Percentiles rank a stretch among this genome's conserved stretches.
Evolutionary conservation across 2,329 filamentous ascomycete genomes (phyloP).

Genomic region (Ophiocordyceps camponoti-rufipedis): DNA sequence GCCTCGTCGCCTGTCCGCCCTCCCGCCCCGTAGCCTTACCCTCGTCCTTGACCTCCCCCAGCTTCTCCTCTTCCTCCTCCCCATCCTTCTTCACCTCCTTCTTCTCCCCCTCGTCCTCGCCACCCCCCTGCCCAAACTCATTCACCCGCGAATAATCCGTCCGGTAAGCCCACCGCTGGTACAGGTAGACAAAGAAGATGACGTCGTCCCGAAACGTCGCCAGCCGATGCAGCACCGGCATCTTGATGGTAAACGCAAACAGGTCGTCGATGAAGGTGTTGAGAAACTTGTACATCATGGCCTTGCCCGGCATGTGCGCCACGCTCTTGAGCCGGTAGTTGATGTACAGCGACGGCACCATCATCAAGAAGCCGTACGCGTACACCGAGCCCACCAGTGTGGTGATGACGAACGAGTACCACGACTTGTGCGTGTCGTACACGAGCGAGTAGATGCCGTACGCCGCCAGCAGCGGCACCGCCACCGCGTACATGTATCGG

Average conservation of each 20-base stretch:
- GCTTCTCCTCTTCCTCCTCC: slow-evolving; percentile 21
- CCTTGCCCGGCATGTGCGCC: slow-evolving; percentile 90
- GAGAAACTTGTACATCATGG: slow-evolving; percentile 96
- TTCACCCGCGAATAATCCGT: slow-evolving; percentile 86
- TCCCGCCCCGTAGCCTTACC: slow-evolving; percentile 31
- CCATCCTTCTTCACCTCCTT: slow-evolving; percentile 16
- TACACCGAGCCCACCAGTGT: slow-evolving; percentile 94
- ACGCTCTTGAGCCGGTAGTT: slow-evolving; percentile 95
- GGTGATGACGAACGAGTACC: slow-evolving; percentile 92
- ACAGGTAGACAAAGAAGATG: slow-evolving; percentile 96
- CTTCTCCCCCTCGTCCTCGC: slow-evolving; percentile 43
- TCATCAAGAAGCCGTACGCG: slow-evolving; percentile 97
- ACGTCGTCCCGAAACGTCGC: slow-evolving; percentile 88
- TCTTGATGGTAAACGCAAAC: slow-evolving; percentile 98
- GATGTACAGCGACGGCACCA: slow-evolving; percentile 95
- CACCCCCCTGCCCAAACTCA: slow-evolving; percentile 96
- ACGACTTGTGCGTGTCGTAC: slow-evolving; percentile 92
- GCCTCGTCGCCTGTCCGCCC: slow-evolving; percentile 24
- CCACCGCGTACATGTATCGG: slow-evolving; percentile 86
- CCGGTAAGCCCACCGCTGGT: slow-evolving; percentile 86
- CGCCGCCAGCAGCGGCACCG: slow-evolving; percentile 71
- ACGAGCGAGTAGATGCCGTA: slow-evolving; percentile 84
- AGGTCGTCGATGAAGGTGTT: slow-evolving; percentile 99
- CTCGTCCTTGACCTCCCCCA: slow-evolving; percentile 16
- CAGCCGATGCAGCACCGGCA: slow-evolving; percentile 84